These are phyloP conservation scores for Thelonectria olida DNA, from an alignment of 2,329 filamentous ascomycete species.

Conservation along the genomic window DNA sequence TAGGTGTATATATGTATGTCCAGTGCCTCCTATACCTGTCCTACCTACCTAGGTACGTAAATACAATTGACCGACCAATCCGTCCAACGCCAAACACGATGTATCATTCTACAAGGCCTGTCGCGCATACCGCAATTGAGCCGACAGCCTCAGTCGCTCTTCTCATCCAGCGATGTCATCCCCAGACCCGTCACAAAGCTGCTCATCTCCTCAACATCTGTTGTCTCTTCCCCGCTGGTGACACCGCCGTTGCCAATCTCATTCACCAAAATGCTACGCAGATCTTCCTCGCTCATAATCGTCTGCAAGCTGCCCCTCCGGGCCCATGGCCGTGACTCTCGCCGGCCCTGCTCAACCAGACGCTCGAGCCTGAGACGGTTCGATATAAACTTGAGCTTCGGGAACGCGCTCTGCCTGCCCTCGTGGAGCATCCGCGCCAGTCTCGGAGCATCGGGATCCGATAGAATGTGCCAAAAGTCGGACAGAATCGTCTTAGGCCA, in stretches of 20 bases:
- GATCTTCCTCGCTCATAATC: constrained; percentile 69
- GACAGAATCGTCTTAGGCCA: constrained; percentile 85
- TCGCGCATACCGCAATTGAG: neutral
- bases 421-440: constrained; percentile 90
- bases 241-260: constrained; percentile 42
- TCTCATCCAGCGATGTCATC: constrained; percentile 40
- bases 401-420: constrained; percentile 88
- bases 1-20: neutral
- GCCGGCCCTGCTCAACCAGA: constrained; percentile 66
- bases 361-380: constrained; percentile 89
- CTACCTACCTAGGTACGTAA: too few species aligned
- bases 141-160: constrained; percentile 13
- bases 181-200: constrained; percentile 33
- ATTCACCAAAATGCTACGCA: constrained; percentile 57
- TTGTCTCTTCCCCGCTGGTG: constrained; percentile 43
- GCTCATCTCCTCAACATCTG: constrained; percentile 45
- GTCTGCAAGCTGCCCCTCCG: constrained; percentile 65
- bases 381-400: constrained; percentile 88
- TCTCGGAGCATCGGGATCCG: constrained; percentile 79
- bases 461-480: constrained; percentile 88
- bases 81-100: neutral
- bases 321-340: constrained; percentile 59
- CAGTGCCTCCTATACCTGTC: neutral
- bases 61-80: neutral
- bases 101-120: constrained; percentile 5